These are phyloP conservation scores for Diaporthe citriasiana DNA, from an alignment of 2,329 filamentous ascomycete genomes.

Conservation along the genomic window DNA sequence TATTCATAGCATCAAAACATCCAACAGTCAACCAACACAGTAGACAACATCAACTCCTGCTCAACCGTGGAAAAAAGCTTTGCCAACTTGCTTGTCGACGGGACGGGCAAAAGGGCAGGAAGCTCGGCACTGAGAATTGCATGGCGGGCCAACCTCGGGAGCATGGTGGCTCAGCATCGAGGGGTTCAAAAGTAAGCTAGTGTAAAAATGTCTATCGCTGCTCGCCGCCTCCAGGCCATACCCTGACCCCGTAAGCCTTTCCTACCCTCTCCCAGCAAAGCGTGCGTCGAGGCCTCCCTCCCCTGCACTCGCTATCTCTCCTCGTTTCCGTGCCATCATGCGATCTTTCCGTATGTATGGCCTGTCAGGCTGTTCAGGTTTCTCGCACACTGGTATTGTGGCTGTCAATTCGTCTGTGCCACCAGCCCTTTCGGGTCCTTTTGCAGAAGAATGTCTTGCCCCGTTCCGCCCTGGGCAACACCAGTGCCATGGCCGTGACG, in stretches of 20 bases:
- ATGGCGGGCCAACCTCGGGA: conserved; percentile 18
- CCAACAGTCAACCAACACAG: not conserved
- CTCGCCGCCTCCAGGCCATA: conserved; percentile 8
- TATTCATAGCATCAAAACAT: not conserved
- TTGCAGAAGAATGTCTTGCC: conserved; percentile 3
- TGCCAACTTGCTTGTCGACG: not conserved
- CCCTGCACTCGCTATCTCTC: not conserved
- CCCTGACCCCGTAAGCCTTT: not conserved
- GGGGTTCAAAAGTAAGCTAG: not conserved
- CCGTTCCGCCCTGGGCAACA: conserved; percentile 2
- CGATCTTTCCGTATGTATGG: not conserved
- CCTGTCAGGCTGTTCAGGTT: conserved; percentile 1
- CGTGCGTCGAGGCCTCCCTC: not conserved
- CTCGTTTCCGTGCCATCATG: not conserved
- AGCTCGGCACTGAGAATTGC: not conserved
- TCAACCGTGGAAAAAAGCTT: not conserved
- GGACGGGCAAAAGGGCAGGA: not conserved
- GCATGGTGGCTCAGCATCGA: not conserved
- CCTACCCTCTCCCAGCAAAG: no score
- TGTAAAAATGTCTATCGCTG: conserved; percentile 1
- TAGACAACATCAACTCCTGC: not conserved
- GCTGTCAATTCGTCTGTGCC: conserved; percentile 7
- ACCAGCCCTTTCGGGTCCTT: conserved; percentile 20
- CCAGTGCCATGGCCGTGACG: conserved; percentile 10
- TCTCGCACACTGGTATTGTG: not conserved